These are phyloP conservation scores for Thelonectria blattea DNA, from an alignment of 2,329 filamentous ascomycete species.

Conservation along the genomic window DNA sequence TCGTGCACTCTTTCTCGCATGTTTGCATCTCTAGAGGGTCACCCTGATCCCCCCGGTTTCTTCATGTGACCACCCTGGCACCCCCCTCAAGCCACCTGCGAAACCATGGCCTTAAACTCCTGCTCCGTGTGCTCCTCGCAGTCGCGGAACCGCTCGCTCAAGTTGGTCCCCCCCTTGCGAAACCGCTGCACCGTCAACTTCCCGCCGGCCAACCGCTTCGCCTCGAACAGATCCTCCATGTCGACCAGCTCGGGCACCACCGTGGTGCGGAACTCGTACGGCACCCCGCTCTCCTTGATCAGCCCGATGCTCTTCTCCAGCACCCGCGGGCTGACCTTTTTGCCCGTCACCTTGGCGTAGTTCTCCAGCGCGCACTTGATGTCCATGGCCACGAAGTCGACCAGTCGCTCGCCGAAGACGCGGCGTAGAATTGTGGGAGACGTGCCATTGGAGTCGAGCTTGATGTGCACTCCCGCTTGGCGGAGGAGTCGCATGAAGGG, in stretches of 20 bases:
- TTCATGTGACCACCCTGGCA: too few relatives aligned
- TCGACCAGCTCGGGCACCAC: conserved; percentile 31
- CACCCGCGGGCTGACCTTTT: conserved; percentile 25
- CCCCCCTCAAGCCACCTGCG: too few relatives aligned
- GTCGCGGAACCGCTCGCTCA: conserved; percentile 11
- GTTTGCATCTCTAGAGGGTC: too few relatives aligned
- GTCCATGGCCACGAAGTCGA: conserved; percentile 34
- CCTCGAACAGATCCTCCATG: conserved; percentile 33
- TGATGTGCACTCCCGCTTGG: conserved; percentile 18
- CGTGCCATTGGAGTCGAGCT: conserved; percentile 34
- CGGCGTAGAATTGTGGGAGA: conserved; percentile 2
- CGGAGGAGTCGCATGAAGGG: conserved; percentile 29
- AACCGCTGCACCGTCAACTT: conserved; percentile 34
- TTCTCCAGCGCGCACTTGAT: conserved; percentile 35
- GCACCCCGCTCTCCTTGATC: conserved; percentile 29
- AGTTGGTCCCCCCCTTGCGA: conserved; percentile 20
- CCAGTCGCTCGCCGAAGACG: conserved; percentile 19
- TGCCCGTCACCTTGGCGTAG: conserved; percentile 30
- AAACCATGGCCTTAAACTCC: conserved; percentile 28
- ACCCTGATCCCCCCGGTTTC: not conserved
- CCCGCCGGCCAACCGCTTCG: conserved; percentile 29
- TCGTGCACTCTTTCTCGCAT: too few relatives aligned
- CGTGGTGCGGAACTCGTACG: conserved; percentile 32
- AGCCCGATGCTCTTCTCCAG: conserved; percentile 27
- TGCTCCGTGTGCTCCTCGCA: conserved; percentile 29